Conservation (phyloP, 1,139 yeast genomes). For the Entelexis sorbosivorans region DNA sequence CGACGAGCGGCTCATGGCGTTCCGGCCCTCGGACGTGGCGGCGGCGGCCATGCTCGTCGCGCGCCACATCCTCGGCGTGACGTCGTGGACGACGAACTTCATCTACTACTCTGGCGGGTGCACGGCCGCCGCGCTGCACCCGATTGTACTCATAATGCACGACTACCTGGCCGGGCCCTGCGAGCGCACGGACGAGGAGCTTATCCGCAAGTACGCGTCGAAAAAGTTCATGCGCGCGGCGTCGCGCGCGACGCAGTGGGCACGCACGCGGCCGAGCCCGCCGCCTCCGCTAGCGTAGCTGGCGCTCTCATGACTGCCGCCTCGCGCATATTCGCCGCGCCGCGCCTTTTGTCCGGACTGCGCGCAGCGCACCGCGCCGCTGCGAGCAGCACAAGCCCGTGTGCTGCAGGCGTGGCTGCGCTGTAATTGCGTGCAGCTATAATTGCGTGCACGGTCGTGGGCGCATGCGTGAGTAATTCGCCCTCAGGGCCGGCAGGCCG, state of each 20-base stretch:
- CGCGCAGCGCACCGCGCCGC: too few species aligned
- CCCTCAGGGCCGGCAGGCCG: too few species aligned
- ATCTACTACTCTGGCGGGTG: slow-evolving; percentile 92
- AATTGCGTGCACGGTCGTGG: too few species aligned
- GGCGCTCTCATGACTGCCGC: too few species aligned
- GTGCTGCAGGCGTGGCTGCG: too few species aligned
- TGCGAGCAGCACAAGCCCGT: too few species aligned
- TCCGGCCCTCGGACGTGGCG: slow-evolving; percentile 71
- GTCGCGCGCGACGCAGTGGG: slow-evolving; percentile 77
- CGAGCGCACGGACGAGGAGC: slow-evolving; percentile 15
- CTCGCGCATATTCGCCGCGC: too few species aligned
- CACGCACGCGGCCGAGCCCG: background rate
- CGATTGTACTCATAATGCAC: slow-evolving; percentile 61
- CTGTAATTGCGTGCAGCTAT: too few species aligned
- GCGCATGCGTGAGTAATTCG: too few species aligned
- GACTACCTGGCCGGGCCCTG: slow-evolving; percentile 43
- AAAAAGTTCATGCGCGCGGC: slow-evolving; percentile 88
- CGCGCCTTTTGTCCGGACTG: too few species aligned
- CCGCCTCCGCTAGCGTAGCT: background rate
- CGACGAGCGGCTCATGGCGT: slow-evolving; percentile 70
- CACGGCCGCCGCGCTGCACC: slow-evolving; percentile 56
- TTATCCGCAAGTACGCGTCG: slow-evolving; percentile 59
- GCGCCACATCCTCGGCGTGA: slow-evolving; percentile 61
- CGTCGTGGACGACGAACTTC: slow-evolving; percentile 62
- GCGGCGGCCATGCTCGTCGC: slow-evolving; percentile 90